phyloP scores from a whole-genome alignment of 73 alveolate genomes.

The Paraurostyla sp. region DNA sequence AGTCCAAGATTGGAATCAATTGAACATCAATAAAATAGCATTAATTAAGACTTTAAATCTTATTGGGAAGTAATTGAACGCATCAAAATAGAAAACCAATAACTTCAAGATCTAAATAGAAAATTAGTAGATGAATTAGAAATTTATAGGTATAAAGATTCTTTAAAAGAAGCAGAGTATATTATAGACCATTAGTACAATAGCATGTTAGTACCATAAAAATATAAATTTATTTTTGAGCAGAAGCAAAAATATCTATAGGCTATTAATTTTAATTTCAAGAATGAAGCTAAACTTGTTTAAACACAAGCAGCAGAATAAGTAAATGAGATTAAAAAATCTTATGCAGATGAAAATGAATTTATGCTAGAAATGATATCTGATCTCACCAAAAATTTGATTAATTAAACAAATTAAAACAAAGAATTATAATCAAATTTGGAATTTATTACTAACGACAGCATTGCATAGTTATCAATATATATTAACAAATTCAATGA shows the following conservation, averaged over 20 bases:
- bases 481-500: background rate
- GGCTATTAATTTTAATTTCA: conserved; percentile 26
- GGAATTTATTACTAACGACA: background rate
- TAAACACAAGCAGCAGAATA: background rate
- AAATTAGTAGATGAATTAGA: conserved; percentile 27
- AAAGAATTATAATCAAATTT: background rate
- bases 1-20: conserved; percentile 8
- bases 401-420: background rate
- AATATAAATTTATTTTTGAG: conserved; percentile 34
- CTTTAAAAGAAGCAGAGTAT: conserved; percentile 54
- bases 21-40: background rate
- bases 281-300: background rate
- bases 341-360: conserved; percentile 22
- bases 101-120: conserved; percentile 40
- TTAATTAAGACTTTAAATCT: background rate
- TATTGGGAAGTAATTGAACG: conserved; percentile 12
- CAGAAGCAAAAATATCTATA: conserved; percentile 16
- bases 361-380: background rate
- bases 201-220: conserved; percentile 15
- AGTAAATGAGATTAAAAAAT: background rate
- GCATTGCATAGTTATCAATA: background rate
- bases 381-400: background rate
- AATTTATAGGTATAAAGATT: conserved; percentile 15
- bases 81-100: conserved; percentile 20
- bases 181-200: conserved; percentile 41